A percentile compares a stretch with the other conserved stretches of the same genome.
phyloP scores from a whole-genome alignment of 768 basidiomycete genomes.

The Kwoniella shandongensis region DNA sequence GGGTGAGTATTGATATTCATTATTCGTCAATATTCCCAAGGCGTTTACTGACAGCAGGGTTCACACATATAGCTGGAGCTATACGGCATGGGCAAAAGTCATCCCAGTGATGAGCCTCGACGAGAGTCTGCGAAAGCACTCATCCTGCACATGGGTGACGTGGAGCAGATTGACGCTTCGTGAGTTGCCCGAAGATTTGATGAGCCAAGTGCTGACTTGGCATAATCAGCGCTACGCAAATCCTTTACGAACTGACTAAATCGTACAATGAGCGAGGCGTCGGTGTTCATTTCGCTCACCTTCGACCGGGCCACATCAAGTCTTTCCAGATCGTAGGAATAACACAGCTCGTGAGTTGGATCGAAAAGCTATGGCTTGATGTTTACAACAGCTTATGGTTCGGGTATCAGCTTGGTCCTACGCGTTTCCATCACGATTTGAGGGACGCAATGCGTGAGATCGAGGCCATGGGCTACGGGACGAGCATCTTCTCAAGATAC shows the following conservation, averaged over 20 bases:
- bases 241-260: constrained; percentile 73
- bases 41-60: background rate
- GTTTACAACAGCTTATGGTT: background rate
- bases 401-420: constrained; percentile 26
- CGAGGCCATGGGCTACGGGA: constrained; percentile 42
- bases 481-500: constrained; percentile 34
- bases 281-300: constrained; percentile 53
- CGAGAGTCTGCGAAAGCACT: constrained; percentile 71
- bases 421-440: constrained; percentile 45
- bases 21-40: too few relatives aligned
- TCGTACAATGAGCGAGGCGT: constrained; percentile 67
- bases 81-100: constrained; percentile 74
- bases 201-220: background rate
- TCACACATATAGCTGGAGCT: constrained; percentile 69
- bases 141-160: constrained; percentile 89
- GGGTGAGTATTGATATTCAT: constrained; percentile 63
- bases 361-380: too few relatives aligned
- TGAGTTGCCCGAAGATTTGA: constrained; percentile 50
- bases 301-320: constrained; percentile 41
- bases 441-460: constrained; percentile 43
- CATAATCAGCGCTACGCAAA: constrained; percentile 69
- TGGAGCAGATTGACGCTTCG: constrained; percentile 84
- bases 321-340: constrained; percentile 50
- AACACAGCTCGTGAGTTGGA: constrained; percentile 41
- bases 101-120: constrained; percentile 82